Evolutionary conservation across 768 basidiomycete species (phyloP).

Genomic region (Daedaleopsis sinensis): DNA sequence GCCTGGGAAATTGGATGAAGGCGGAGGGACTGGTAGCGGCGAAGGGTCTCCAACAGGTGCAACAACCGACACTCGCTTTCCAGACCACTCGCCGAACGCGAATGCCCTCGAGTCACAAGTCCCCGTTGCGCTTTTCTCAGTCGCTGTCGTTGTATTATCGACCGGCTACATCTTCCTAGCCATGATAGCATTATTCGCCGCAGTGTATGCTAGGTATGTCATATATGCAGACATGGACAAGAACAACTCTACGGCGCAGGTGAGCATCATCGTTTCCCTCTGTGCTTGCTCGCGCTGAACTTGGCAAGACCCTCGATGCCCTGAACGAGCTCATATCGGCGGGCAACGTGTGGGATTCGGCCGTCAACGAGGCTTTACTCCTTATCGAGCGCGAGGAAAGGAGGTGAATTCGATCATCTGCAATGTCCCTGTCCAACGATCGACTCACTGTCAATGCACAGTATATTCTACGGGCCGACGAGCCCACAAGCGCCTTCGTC

Average conservation of each 20-base stretch:
- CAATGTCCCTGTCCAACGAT: too few species aligned
- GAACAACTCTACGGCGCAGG: slow-evolving; percentile 19
- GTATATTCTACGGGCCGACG: slow-evolving; percentile 43
- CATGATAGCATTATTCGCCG: slow-evolving; percentile 20
- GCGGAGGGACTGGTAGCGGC: slow-evolving; percentile 4
- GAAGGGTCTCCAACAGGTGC: background rate
- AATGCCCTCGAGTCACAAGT: slow-evolving; percentile 9
- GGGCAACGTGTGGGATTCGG: slow-evolving; percentile 73
- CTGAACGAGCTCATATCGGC: slow-evolving; percentile 70
- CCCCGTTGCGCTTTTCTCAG: slow-evolving; percentile 22
- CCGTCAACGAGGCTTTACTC: slow-evolving; percentile 68
- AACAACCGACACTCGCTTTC: background rate
- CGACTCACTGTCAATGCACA: slow-evolving; percentile 22
- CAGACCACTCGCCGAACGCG: background rate
- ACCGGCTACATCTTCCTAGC: slow-evolving; percentile 26
- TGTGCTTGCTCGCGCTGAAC: slow-evolving; percentile 1
- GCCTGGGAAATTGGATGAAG: slow-evolving; percentile 23
- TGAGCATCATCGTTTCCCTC: slow-evolving; percentile 20
- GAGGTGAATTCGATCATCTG: slow-evolving; percentile 49
- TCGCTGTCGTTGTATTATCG: slow-evolving; percentile 27
- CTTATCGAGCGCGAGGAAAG: slow-evolving; percentile 72
- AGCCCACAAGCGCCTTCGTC: slow-evolving; percentile 54
- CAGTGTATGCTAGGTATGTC: slow-evolving; percentile 20
- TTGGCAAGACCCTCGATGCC: slow-evolving; percentile 58
- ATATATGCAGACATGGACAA: slow-evolving; percentile 15